These are phyloP conservation scores for Globisporangium okanoganense DNA, from an alignment of 352 stramenopile genomes.

Conservation along the genomic window DNA sequence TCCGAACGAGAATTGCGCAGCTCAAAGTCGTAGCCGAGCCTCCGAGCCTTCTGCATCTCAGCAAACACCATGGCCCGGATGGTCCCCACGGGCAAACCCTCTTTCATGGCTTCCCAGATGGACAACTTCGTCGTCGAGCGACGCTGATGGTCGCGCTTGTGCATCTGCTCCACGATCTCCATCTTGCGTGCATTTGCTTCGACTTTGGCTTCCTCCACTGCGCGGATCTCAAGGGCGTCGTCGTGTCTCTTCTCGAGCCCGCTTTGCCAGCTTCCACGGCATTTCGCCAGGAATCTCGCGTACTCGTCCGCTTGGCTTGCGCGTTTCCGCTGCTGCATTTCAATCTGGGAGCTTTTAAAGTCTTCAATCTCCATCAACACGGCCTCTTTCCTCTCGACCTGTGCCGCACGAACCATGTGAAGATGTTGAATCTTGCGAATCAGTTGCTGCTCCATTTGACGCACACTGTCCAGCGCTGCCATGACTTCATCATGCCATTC, in stretches of 20 bases:
- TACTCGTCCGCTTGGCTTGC: slow-evolving; percentile 22
- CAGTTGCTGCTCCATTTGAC: slow-evolving; percentile 28
- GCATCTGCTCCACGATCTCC: slow-evolving; percentile 16
- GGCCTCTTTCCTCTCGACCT: slow-evolving; percentile 29
- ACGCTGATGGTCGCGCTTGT: slow-evolving; percentile 19
- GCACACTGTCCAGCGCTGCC: slow-evolving; percentile 26
- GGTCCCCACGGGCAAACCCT: slow-evolving; percentile 40
- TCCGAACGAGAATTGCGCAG: slow-evolving; percentile 45
- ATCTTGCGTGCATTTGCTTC: slow-evolving; percentile 12
- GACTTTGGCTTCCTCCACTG: slow-evolving; percentile 8
- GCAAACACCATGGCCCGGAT: slow-evolving; percentile 49
- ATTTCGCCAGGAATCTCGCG: slow-evolving; percentile 24
- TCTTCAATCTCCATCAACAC: slow-evolving; percentile 40
- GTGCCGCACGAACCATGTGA: slow-evolving; percentile 23
- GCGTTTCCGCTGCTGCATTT: slow-evolving; percentile 12
- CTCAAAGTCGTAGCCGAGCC: slow-evolving; percentile 52
- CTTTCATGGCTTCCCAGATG: slow-evolving; percentile 65
- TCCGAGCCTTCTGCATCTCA: slow-evolving; percentile 62
- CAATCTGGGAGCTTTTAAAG: slow-evolving; percentile 20
- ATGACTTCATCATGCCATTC: slow-evolving; percentile 42
- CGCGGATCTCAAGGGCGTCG: slow-evolving; percentile 16
- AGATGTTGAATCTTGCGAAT: slow-evolving; percentile 33
- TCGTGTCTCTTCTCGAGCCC: slow-evolving; percentile 33
- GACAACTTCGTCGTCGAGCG: slow-evolving; percentile 41
- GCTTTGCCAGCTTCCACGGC: slow-evolving; percentile 36